Conservation (phyloP, 257 asterid species). For the Przewalskia tangutica region DNA sequence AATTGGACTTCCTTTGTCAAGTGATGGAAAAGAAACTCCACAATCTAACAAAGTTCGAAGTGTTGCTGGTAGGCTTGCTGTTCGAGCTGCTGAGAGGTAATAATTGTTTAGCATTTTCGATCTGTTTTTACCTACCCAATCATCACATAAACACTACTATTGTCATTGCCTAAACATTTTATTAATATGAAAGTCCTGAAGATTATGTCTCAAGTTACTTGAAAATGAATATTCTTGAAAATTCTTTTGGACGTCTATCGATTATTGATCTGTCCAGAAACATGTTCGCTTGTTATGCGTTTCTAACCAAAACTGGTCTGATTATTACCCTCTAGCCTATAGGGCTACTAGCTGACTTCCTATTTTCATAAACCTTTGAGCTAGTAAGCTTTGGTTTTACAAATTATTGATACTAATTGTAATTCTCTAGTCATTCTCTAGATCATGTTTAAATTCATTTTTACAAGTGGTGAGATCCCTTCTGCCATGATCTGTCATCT, state of each 20-base stretch:
- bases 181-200: neutral
- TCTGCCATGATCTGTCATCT: neutral
- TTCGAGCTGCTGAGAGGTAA: conserved; percentile 85
- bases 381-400: neutral
- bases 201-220: neutral
- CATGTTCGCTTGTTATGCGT: neutral
- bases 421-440: neutral
- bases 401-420: neutral
- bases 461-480: neutral
- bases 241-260: neutral
- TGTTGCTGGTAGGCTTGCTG: conserved; percentile 83
- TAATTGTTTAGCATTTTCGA: neutral
- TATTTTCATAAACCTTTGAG: neutral
- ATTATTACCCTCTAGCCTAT: neutral
- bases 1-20: conserved; percentile 70
- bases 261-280: neutral
- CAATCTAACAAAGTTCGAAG: conserved; percentile 91
- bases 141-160: neutral
- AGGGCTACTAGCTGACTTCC: neutral
- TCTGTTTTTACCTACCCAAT: neutral
- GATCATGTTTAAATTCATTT: neutral
- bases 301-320: neutral
- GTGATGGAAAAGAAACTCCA: conserved; percentile 70
- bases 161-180: neutral
- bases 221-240: neutral